A percentile compares a stretch with the other conserved stretches of the same genome.
Conservation (phyloP, 208 protist genomes). For the Porcisia deanei region DNA sequence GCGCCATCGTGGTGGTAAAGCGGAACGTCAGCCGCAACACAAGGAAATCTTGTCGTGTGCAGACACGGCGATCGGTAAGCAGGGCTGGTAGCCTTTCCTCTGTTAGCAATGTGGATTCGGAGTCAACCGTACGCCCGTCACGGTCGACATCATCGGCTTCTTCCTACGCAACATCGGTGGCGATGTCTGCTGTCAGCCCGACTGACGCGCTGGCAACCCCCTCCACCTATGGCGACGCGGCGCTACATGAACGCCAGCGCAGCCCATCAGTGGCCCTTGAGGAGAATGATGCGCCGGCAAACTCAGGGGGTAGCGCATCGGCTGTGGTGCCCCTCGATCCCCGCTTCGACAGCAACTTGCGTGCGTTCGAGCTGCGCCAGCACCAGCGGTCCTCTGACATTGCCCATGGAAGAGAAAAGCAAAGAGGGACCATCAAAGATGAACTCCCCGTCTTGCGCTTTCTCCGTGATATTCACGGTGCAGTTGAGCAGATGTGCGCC, state of each 20-base stretch:
- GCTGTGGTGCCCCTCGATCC: not conserved
- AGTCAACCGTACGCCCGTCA: not conserved
- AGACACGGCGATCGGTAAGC: not conserved
- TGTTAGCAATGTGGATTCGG: not conserved
- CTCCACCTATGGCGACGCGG: not conserved
- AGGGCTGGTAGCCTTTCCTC: not conserved
- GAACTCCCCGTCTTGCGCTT: not conserved
- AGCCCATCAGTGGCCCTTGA: no score
- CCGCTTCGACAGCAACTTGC: not conserved
- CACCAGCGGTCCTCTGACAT: not conserved
- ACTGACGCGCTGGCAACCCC: not conserved
- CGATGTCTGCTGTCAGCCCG: constrained; percentile 23
- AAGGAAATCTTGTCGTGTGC: not conserved
- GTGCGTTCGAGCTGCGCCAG: not conserved
- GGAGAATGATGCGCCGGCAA: not conserved
- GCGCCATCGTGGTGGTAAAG: not conserved
- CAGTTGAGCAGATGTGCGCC: constrained; percentile 7
- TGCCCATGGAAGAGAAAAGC: not conserved
- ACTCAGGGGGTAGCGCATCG: not conserved
- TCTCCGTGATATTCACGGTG: constrained; percentile 10
- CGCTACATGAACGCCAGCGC: not conserved
- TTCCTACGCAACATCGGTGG: constrained; percentile 6
- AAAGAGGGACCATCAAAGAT: not conserved
- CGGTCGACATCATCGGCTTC: constrained; percentile 1
- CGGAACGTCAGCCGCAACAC: not conserved